A percentile compares a stretch with the other conserved stretches of the same genome.
These are phyloP conservation scores for Talaromyces sp. DNA, from an alignment of 2,329 filamentous ascomycete species.

Conservation along the genomic window DNA sequence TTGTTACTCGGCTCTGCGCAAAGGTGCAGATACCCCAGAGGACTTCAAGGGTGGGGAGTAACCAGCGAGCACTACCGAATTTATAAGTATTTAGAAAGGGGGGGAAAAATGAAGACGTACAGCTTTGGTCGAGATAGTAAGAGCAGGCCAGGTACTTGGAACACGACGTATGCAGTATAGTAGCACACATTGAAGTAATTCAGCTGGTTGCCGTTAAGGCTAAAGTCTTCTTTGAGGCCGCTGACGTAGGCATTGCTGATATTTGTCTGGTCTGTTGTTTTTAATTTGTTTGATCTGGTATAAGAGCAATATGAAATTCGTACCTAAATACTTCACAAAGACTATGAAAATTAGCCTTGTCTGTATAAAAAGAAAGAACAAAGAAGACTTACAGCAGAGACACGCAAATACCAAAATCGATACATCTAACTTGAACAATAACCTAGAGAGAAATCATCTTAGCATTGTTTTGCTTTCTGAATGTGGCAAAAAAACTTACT, in stretches of 20 bases:
- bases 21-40: constrained; percentile 37
- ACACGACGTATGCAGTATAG: constrained; percentile 29
- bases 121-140: constrained; percentile 30
- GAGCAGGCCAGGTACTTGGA: constrained; percentile 30
- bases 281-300: neutral
- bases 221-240: constrained; percentile 32
- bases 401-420: constrained; percentile 32
- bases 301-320: neutral
- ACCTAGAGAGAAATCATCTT: constrained; percentile 17
- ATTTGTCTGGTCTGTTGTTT: constrained; percentile 29
- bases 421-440: constrained; percentile 32
- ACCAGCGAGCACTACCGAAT: neutral
- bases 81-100: neutral
- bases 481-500: constrained; percentile 19
- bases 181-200: constrained; percentile 32
- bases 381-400: constrained; percentile 28
- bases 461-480: neutral
- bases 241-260: constrained; percentile 36
- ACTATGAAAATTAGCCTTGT: neutral
- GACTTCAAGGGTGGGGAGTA: constrained; percentile 22
- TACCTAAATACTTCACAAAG: constrained; percentile 15
- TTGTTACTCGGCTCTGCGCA: constrained; percentile 31
- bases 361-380: constrained; percentile 21
- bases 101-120: constrained; percentile 19
- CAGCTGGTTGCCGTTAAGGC: constrained; percentile 30